phyloP scores from a whole-genome alignment of 495 filamentous ascomycete genomes.

The Hyaloscypha hepaticicola region DNA sequence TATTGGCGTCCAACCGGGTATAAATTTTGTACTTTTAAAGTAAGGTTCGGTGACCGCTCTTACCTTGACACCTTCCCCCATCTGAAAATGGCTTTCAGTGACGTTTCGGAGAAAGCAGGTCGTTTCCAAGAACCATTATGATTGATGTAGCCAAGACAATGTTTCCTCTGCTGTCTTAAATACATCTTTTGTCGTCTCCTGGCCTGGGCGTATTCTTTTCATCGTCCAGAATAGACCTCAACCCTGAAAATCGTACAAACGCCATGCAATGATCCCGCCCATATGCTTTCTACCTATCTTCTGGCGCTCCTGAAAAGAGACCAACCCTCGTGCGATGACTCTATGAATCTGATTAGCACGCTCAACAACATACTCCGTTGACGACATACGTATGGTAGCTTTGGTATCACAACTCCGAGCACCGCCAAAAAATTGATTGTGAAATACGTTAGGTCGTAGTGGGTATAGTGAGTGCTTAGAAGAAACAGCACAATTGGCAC shows the following conservation, averaged over 20 bases:
- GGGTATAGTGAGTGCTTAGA: constrained; percentile 96
- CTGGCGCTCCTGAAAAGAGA: constrained; percentile 60
- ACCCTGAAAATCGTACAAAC: constrained; percentile 31
- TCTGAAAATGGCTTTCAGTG: not conserved
- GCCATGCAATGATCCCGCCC: constrained; percentile 19
- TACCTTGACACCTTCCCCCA: not conserved
- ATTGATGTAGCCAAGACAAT: constrained; percentile 29
- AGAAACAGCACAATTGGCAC: constrained; percentile 94
- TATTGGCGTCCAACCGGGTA: not conserved
- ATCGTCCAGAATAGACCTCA: constrained; percentile 18
- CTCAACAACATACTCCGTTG: constrained; percentile 2
- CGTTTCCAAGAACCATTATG: constrained; percentile 10
- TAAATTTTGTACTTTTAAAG: not conserved
- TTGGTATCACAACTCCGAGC: constrained; percentile 89
- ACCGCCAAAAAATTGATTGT: constrained; percentile 94
- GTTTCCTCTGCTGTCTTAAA: constrained; percentile 25
- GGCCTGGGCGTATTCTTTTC: constrained; percentile 18
- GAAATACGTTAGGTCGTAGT: constrained; percentile 95
- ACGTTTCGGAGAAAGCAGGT: not conserved
- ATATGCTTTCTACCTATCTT: constrained; percentile 46
- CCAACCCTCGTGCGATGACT: constrained; percentile 71
- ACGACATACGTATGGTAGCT: constrained; percentile 82
- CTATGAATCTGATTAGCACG: constrained; percentile 40
- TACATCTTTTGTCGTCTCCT: constrained; percentile 24
- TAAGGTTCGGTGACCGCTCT: not conserved